A percentile compares a stretch with the other conserved stretches of the same genome.
phyloP scores from a whole-genome alignment of 306 rosid species.

The Prunus davidiana region DNA sequence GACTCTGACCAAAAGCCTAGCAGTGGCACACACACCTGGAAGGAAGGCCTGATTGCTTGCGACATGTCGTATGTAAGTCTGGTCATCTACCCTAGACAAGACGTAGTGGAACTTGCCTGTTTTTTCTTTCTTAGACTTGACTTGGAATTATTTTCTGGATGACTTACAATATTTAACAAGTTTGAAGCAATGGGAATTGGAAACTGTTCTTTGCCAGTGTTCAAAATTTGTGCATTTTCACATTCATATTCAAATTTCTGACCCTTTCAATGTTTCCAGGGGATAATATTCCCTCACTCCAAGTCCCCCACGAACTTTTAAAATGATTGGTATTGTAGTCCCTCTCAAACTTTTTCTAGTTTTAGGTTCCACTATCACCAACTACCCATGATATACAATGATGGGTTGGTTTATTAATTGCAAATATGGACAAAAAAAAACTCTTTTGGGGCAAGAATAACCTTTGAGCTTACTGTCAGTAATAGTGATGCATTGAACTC shows the following conservation, averaged over 20 bases:
- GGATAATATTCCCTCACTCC: neutral
- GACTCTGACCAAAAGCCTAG: neutral
- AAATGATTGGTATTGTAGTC: neutral
- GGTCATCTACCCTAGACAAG: too few relatives aligned
- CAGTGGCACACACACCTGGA: neutral
- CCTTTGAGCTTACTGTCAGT: neutral
- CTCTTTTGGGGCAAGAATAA: neutral
- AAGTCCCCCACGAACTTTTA: neutral
- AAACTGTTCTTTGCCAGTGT: neutral
- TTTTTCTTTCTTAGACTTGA: neutral
- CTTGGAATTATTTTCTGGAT: neutral
- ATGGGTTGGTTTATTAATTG: neutral
- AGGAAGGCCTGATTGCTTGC: neutral
- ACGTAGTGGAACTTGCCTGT: too few relatives aligned
- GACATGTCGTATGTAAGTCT: neutral
- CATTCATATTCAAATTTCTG: neutral
- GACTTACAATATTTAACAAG: neutral
- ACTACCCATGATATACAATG: neutral
- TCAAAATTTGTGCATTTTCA: neutral
- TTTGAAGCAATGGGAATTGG: too few relatives aligned
- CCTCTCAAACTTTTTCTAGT: neutral
- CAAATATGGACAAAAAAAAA: neutral
- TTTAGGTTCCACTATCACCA: neutral
- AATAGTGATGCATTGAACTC: slow-evolving; percentile 19
- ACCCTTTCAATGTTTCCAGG: neutral